Base-by-base conservation (phyloP, 148 eudicot genomes). In the Fagopyrum homotropicum region DNA sequence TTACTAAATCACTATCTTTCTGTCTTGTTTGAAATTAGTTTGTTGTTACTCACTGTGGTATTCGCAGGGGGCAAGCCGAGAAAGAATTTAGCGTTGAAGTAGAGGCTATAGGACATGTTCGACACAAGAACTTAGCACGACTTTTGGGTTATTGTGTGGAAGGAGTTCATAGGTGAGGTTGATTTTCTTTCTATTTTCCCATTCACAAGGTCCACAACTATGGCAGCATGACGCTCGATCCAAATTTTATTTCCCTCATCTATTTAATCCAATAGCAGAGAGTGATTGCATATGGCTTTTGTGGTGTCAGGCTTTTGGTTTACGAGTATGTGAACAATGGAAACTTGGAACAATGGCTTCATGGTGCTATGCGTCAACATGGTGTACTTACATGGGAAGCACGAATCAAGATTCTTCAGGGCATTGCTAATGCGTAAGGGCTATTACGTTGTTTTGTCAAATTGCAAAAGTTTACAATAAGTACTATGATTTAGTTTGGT, bases 351-450 rank as follows among this genome's bases (percentile, higher is more conserved):
- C 97, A 93, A 59, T 93, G 97, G 98, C 97, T 93, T 80, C 98
- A 93, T 78, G 98, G 98, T 51, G 93, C 87, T 75, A 88, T 90
- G 93, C 84, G 82, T 52, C 97, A 89, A 60, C 78, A 86, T 73
- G 95, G 98, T 47, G 76, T 83, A 78, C 98, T 93, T 75, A 93
- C 97, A 56, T 93, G 98, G 98, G 97, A 91, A 54, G 98, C 93
- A 74, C 93, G 98, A 44, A 89, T 91, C 87, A 93, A 91, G 84
- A 83, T 90, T 75, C 89, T 93, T 44, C 82, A 85, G 76, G 98
- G 95, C 79, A 91, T 91, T 60, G 98, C 98, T 9, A 93, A 89
- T 79, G 98, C 95, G 98, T 93, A 84, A 88, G 98, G 80, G 73
- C 26, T 55, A n/a, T 52, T 48, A 44, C 54, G 19, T 45, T 47